Conservation (phyloP, 2,329 filamentous ascomycete genomes). For the Botrytis tulipae region DNA sequence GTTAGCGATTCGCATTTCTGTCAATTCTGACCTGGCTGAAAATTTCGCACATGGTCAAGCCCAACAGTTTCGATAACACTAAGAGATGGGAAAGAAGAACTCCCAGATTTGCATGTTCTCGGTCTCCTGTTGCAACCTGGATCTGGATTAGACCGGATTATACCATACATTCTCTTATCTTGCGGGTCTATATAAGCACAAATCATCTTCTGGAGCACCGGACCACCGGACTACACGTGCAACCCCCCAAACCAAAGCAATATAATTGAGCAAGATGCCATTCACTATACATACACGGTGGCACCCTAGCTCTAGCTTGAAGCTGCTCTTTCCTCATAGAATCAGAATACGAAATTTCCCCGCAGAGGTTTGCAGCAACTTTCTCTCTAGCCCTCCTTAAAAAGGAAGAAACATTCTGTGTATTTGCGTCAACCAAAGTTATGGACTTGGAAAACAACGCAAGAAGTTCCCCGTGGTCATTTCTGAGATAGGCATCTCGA, state of each 20-base stretch:
- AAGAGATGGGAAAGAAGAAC: not conserved
- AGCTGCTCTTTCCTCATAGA: not conserved
- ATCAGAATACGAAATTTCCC: not conserved
- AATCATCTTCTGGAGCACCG: not conserved
- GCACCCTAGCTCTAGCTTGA: not conserved
- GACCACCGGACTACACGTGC: not conserved
- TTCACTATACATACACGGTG: not conserved
- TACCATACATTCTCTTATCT: not conserved
- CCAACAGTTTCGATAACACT: not conserved
- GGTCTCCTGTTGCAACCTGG: not conserved
- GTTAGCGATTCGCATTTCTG: not conserved
- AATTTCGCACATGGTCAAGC: not conserved
- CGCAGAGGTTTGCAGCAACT: not conserved
- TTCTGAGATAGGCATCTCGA: not conserved
- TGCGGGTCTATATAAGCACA: not conserved
- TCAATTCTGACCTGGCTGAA: not conserved
- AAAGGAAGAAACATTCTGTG: not conserved
- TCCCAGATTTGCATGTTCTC: not conserved
- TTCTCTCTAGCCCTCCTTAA: not conserved
- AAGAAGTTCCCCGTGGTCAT: accelerated
- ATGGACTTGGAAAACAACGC: not conserved
- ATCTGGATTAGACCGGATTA: not conserved
- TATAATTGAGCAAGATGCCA: not conserved
- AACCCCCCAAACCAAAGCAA: not conserved
- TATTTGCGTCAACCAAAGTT: not conserved